Base-by-base conservation (phyloP, 352 stramenopile genomes). In the Globisporangium abappressorium region DNA sequence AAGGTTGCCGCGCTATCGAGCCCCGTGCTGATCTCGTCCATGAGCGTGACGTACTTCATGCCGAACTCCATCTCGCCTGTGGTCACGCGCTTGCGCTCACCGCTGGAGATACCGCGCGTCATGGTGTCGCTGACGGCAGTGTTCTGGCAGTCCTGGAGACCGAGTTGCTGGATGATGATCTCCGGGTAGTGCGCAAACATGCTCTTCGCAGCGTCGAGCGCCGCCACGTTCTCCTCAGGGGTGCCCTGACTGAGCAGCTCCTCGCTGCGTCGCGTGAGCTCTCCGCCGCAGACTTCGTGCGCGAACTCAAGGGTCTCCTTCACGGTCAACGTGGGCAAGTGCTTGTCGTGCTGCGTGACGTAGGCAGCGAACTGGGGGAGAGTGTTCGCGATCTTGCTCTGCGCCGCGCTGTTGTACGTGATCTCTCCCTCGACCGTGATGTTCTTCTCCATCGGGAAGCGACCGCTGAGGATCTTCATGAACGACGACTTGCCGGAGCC, bases 11-110 rank as follows among this genome's bases (percentile, higher is more conserved):
- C 81, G 22, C 71, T 79, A 67, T 90, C 81, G 28, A 90, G 72
- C 0, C 79, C 79, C 22, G 79, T 87, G 38, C 70, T 80, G 73
- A 91, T 87, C 64, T 91, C 78, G 79, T 98, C 89, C 70, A 97
- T 74, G 41, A 97, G 54, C 18, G 93, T 76, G 7, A 94, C 79
- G 6, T 73, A 69, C 34, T 88, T 86, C 69, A 93, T 75, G 0
- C 81, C 93, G 5, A 97, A 83, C 59, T 93, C 76, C 82, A 85
- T 82, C 62, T 91, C 79, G 56, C 79, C 82, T 1, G 77, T 79
- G 15, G 82, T 91, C 59, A 91, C 66, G 43, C 83, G 80, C 72
- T 88, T 88, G 26, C 77, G 69, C 59, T 92, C 82, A n/a, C 84
- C 84, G 14, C 84, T 82, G 30, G 79, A 89, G 66, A 92, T 70